These are phyloP conservation scores for Globisporangium takayamanum DNA, from an alignment of 352 stramenopile species.

Conservation along the genomic window DNA sequence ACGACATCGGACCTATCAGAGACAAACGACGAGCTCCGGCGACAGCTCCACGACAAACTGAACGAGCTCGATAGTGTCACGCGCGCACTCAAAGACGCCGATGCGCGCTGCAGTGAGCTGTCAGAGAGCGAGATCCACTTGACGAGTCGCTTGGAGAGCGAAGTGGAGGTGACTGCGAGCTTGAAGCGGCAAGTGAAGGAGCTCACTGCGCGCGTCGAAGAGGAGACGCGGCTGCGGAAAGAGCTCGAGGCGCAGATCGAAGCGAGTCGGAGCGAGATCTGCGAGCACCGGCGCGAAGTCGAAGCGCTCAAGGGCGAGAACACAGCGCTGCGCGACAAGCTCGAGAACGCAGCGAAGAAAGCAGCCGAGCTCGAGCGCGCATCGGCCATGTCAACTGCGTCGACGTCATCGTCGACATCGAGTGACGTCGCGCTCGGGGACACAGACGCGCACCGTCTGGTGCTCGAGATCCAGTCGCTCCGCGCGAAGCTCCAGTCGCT, in stretches of 20 bases:
- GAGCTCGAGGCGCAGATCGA: slow-evolving; percentile 39
- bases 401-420: slow-evolving; percentile 19
- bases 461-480: slow-evolving; percentile 54
- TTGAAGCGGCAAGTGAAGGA: slow-evolving; percentile 42
- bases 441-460: slow-evolving; percentile 17
- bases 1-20: slow-evolving; percentile 41
- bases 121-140: slow-evolving; percentile 42
- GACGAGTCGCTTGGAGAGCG: slow-evolving; percentile 30
- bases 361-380: slow-evolving; percentile 36
- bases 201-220: slow-evolving; percentile 30
- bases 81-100: slow-evolving; percentile 32
- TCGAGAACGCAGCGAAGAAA: slow-evolving; percentile 44
- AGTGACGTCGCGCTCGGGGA: slow-evolving; percentile 6
- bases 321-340: slow-evolving; percentile 35
- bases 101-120: slow-evolving; percentile 46
- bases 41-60: slow-evolving; percentile 27
- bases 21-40: slow-evolving; percentile 30
- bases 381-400: slow-evolving; percentile 28
- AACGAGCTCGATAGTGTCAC: slow-evolving; percentile 24
- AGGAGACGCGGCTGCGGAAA: slow-evolving; percentile 26
- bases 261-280: slow-evolving; percentile 41
- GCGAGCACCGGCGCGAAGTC: slow-evolving; percentile 46
- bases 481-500: slow-evolving; percentile 43
- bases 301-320: slow-evolving; percentile 47
- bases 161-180: slow-evolving; percentile 30